Evolutionary conservation across 768 basidiomycete genomes (phyloP).

Genomic region (Naganishia randhawae): DNA sequence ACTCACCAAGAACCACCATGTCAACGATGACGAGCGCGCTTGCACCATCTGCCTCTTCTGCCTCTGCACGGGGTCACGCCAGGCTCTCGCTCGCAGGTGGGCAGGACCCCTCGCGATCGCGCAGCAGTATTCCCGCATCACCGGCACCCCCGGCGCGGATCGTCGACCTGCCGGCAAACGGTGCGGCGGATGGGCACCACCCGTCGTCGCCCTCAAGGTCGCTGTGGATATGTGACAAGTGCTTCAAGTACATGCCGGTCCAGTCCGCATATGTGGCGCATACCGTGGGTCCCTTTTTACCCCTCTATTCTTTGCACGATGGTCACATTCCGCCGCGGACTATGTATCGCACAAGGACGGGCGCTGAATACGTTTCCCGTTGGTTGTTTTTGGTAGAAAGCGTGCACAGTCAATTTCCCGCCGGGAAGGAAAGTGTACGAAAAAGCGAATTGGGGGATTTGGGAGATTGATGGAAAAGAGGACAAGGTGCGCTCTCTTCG

Average conservation of each 20-base stretch:
- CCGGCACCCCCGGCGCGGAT: too few relatives aligned
- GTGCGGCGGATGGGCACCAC: neutral
- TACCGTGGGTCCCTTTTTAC: slow-evolving; percentile 54
- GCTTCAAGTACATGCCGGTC: slow-evolving; percentile 94
- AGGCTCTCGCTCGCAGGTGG: too few relatives aligned
- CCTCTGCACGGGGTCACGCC: too few relatives aligned
- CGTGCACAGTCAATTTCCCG: slow-evolving; percentile 66
- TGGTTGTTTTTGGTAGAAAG: slow-evolving; percentile 55
- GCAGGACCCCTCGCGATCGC: too few relatives aligned
- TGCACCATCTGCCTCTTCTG: too few relatives aligned
- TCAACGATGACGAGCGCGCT: too few relatives aligned
- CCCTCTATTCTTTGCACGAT: neutral
- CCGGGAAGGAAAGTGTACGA: slow-evolving; percentile 89
- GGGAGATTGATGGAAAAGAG: slow-evolving; percentile 87
- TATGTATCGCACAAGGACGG: too few relatives aligned
- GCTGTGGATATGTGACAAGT: slow-evolving; percentile 83
- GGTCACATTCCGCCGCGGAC: neutral
- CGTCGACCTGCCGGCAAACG: too few relatives aligned
- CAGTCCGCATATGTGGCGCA: slow-evolving; percentile 64
- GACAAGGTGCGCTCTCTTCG: slow-evolving; percentile 36
- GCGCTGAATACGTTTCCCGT: too few relatives aligned
- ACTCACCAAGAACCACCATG: neutral
- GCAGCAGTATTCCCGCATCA: too few relatives aligned
- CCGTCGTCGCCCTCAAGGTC: neutral
- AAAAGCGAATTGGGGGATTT: slow-evolving; percentile 80